Evolutionary conservation across 345 rosid species (phyloP), one percentile per base, ranked within the genome.

Genomic region (Turritis glabra): DNA sequence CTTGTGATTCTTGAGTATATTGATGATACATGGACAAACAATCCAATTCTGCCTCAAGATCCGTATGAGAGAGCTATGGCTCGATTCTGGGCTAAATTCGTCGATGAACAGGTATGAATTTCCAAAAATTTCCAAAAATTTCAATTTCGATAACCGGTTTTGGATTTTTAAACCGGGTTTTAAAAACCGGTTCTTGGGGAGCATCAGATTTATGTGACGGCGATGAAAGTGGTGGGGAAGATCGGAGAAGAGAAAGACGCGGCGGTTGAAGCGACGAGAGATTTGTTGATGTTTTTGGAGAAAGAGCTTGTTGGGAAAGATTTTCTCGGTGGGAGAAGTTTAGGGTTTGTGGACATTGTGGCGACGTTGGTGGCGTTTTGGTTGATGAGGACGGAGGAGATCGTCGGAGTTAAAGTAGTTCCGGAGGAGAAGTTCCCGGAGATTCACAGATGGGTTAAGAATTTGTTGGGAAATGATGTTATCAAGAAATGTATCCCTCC

Each of bases 1-100:
- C 73, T 61, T 6, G 50, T 82, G 30, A 85, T 83, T 22, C 77
- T 85, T 12, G 85, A 85, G 6, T 85, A 85, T 70, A 80, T 84
- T 52, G 82, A 84, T 9, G 84, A 82, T 25, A 84, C 84, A 0
- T 80, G 87, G 84, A 32, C 33, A 26, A 10, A 38, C 11, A 61
- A 78, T 56, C 85, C 85, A 5, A 50, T 82, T 58, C 48, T 82
- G 23, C 84, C 85, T 21, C 56, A 33, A 12, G 81, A 84, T 62
- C 82, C 84, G 23, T 63, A 61, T 43, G 71, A 76, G 1, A 72
- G 73, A 72, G 76, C 87, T 62, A 21, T 13, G 27, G 81, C 84
- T 80, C 74, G 81, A 7, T 75, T 82, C 50, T 82, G 78, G 82
- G 71, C 81, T 1, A 77, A 67, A 18, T 62, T 74, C 74, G 48